Evolutionary conservation across 1,139 yeast genomes (phyloP).

Genomic region (Scheffersomyces segobiensis): DNA sequence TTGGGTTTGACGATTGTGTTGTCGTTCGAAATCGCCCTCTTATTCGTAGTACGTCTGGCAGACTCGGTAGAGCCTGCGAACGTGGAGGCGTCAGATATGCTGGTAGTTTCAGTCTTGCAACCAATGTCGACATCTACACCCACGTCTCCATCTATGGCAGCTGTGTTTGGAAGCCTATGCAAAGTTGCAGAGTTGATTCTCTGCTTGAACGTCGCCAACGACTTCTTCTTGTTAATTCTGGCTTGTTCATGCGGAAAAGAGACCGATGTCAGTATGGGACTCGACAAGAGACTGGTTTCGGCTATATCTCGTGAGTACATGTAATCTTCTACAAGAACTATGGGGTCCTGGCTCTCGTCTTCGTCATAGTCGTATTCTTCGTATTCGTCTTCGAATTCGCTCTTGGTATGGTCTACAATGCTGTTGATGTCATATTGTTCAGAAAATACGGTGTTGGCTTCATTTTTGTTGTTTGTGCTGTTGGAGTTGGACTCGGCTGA

Average conservation of each 20-base stretch:
- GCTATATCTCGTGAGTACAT: constrained; percentile 16
- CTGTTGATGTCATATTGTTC: constrained; percentile 3
- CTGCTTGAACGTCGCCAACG: constrained; percentile 43
- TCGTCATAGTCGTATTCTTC: constrained; percentile 20
- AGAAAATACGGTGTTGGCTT: background rate
- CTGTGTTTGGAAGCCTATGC: background rate
- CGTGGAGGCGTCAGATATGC: background rate
- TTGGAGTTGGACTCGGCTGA: background rate
- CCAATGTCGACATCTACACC: background rate
- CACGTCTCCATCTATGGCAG: background rate
- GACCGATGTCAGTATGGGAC: background rate
- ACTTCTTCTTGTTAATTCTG: constrained; percentile 28
- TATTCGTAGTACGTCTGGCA: constrained; percentile 5
- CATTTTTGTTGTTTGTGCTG: background rate
- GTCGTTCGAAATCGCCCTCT: constrained; percentile 15
- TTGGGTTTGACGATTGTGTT: background rate
- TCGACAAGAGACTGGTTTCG: background rate
- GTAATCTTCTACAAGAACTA: constrained; percentile 54
- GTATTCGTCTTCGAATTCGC: constrained; percentile 3
- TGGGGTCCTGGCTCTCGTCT: constrained; percentile 45
- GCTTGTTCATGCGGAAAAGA: constrained; percentile 1
- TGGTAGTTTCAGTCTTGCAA: background rate
- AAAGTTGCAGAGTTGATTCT: constrained; percentile 7
- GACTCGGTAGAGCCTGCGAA: background rate
- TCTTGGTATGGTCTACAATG: constrained; percentile 1